Evolutionary conservation across 2,329 filamentous ascomycete species (phyloP), one percentile per base, ranked within the genome.

Genomic region (Thermomyces lanuginosus): DNA sequence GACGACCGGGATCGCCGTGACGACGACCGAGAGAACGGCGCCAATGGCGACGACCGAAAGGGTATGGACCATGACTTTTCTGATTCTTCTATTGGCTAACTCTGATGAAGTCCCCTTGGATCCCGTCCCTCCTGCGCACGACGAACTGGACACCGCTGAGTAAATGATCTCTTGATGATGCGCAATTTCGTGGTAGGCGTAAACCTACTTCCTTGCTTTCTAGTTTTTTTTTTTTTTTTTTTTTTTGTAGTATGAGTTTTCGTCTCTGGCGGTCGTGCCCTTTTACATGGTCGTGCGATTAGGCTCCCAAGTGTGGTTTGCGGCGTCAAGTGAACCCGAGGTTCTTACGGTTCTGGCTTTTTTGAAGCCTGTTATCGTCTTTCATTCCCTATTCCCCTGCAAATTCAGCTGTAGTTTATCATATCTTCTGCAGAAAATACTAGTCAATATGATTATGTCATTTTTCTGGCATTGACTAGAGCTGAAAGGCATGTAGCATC

Each of bases 131-230:
- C 75, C 80, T 37, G 76, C 73, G 43, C 82, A 92, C 48, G 89
- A 98, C 53, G 89, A 98, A 49, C 70, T 95, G 50, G 89, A 98
- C 55, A 84, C 89, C 48, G 86, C 84, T 46, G 89, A 95, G 60
- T 73, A 64, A 53, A 48, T 51, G 38, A 28, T 36, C 31, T n/a
- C 41, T 38, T 16, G 29, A 21, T 32, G 36, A 16, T 23, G 13
- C 19, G 23, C 19, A 19, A 31, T 30, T 27, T 21, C 25, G 27
- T 18, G 22, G 30, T 30, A 30, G 31, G 31, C 27, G 9, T 26
- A 18, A 27, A 29, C 24, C 31, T 17, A 30, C 27, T 23, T 24
- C 5, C 18, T 25, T 15, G 18, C 11, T 22, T 9, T 20, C 13
- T 9, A 29, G 26, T 21, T 24, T 16, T 14, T 21, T 15, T 16